Conservation (phyloP, 345 rosid species). For the Ceriops decandra region DNA sequence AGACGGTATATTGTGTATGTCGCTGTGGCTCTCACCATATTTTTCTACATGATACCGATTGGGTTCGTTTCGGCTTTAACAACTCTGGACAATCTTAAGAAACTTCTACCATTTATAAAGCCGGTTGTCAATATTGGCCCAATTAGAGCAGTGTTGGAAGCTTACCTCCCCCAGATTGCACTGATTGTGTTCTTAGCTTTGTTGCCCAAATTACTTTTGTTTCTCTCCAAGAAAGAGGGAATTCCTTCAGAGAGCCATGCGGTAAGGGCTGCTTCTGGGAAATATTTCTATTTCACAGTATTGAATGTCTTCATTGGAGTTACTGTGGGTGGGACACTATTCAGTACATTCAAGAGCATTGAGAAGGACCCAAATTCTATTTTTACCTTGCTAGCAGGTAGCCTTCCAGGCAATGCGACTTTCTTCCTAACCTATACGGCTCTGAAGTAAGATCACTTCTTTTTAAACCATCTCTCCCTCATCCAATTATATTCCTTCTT, state of each 20-base stretch:
- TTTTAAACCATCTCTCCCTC: too few relatives aligned
- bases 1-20: constrained; percentile 52
- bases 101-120: constrained; percentile 64
- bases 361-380: constrained; percentile 40
- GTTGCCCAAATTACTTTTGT: constrained; percentile 70
- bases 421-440: constrained; percentile 90
- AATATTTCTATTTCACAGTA: constrained; percentile 72
- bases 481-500: neutral
- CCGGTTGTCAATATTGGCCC: constrained; percentile 36
- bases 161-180: constrained; percentile 87
- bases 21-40: constrained; percentile 62
- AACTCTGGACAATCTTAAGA: constrained; percentile 66
- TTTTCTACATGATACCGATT: constrained; percentile 82
- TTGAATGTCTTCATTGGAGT: constrained; percentile 89
- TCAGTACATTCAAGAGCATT: constrained; percentile 45
- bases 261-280: constrained; percentile 80
- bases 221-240: constrained; percentile 81
- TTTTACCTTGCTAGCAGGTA: constrained; percentile 42
- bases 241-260: constrained; percentile 69
- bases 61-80: constrained; percentile 66
- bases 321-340: constrained; percentile 67
- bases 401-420: constrained; percentile 82
- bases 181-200: constrained; percentile 67
- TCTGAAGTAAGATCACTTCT: constrained; percentile 53
- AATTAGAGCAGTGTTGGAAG: constrained; percentile 63